A percentile compares a stretch with the other conserved stretches of the same genome.
phyloP scores from a whole-genome alignment of 2,329 filamentous ascomycete genomes.

The Pseudonectria buxi region DNA sequence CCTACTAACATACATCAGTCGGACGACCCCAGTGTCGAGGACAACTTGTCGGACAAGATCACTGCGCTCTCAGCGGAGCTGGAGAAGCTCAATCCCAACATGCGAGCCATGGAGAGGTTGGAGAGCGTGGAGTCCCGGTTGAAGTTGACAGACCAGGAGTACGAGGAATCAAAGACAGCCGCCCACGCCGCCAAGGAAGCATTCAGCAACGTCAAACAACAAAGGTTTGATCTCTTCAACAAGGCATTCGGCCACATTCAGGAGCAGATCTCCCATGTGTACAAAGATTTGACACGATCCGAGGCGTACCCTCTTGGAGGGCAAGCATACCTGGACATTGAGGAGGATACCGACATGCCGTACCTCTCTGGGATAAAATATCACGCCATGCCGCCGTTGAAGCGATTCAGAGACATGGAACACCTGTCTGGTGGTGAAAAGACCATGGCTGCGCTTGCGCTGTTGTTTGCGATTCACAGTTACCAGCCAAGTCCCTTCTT shows the following conservation, averaged over 20 bases:
- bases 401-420: slow-evolving; percentile 99
- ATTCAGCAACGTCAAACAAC: slow-evolving; percentile 75
- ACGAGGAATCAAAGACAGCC: slow-evolving; percentile 71
- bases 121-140: slow-evolving; percentile 79
- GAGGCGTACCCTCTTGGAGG: slow-evolving; percentile 91
- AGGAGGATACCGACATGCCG: slow-evolving; percentile 91
- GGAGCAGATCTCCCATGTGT: slow-evolving; percentile 87
- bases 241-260: slow-evolving; percentile 93
- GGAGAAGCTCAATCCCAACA: slow-evolving; percentile 93
- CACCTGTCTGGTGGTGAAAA: slow-evolving; percentile 96
- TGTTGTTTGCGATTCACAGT: slow-evolving; percentile 93
- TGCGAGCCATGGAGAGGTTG: slow-evolving; percentile 87
- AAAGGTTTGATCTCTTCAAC: slow-evolving; percentile 86
- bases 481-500: slow-evolving; percentile 97
- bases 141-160: slow-evolving; percentile 79
- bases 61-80: slow-evolving; percentile 67
- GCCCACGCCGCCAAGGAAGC: slow-evolving; percentile 72
- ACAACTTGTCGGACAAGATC: slow-evolving; percentile 72
- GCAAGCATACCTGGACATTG: slow-evolving; percentile 78
- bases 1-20: slow-evolving; percentile 43
- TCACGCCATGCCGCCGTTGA: slow-evolving; percentile 96
- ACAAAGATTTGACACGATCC: slow-evolving; percentile 89
- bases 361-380: slow-evolving; percentile 97
- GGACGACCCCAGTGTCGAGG: slow-evolving; percentile 64
- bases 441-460: slow-evolving; percentile 94